Evolutionary conservation across 2,329 filamentous ascomycete species (phyloP), one percentile per base, ranked within the genome.

Genomic region (Fusarium dimerum): DNA sequence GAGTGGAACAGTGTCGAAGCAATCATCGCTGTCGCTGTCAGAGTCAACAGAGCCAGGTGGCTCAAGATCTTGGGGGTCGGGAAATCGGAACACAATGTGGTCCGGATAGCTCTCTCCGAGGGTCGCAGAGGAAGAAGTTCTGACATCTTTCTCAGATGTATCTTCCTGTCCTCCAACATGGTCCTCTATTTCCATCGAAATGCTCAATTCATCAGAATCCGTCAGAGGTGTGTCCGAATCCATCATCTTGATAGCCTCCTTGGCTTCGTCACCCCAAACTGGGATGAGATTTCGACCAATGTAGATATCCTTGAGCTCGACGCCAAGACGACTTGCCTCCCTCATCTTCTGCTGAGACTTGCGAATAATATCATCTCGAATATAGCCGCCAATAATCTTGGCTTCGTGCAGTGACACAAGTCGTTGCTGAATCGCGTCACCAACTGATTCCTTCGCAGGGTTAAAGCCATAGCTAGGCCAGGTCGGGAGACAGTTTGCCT

Each of bases 271-370:
- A 4, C 43, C 40, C 70, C 68, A 72, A 4, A 60, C 59, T 3
- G 69, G 68, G 36, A 73, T 50, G 17, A 73, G 47, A 12, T 55
- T 55, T 5, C 54, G 18, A 7, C 68, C 64, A 16, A 73, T 61
- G 10, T 16, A 39, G 3, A 73, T 36, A 3, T 66, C 47, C 1
- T 47, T 17, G 1, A 69, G 36, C 0, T 30, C 6, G 20, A 71
- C 2, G 1, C 65, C 64, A 2, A 63, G 47, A 9, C 26, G 26
- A 4, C 48, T 49, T 2, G 70, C 70, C 16, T 67, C 54, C 0
- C 52, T 44, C 1, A 73, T 57, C 32, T 59, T 66, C 8, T 26
- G 12, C 40, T 68, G 68, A 3, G 62, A 59, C 43, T 69, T 69
- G 36, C 11, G 17, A 2, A 68, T 48, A 10, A 72, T 48, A 2